A percentile compares a stretch with the other conserved stretches of the same genome.
Conservation (phyloP, 2,329 filamentous ascomycete species). For the Beauveria sp. region DNA sequence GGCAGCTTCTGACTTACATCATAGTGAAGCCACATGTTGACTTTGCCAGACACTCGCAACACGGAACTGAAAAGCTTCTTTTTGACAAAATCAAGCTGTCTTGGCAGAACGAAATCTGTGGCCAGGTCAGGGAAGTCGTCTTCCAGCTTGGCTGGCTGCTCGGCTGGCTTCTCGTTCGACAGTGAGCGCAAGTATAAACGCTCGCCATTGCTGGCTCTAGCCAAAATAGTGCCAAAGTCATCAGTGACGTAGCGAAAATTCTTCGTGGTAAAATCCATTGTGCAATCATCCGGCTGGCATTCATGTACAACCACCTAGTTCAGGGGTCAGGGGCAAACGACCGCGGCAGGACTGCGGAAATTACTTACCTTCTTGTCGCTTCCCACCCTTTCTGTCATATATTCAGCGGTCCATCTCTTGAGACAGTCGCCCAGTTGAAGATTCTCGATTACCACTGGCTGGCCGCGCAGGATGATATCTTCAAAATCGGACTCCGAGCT, state of each 20-base stretch:
- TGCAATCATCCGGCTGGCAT: constrained; percentile 41
- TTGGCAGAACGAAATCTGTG: constrained; percentile 62
- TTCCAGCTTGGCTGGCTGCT: constrained; percentile 60
- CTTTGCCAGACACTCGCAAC: constrained; percentile 68
- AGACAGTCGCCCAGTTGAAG: constrained; percentile 62
- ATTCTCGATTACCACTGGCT: constrained; percentile 53
- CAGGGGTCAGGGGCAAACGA: constrained; percentile 4
- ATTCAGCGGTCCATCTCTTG: constrained; percentile 58
- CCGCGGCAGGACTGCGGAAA: neutral
- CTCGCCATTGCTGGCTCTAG: constrained; percentile 49
- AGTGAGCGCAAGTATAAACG: constrained; percentile 73
- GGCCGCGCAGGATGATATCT: constrained; percentile 46
- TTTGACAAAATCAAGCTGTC: constrained; percentile 48
- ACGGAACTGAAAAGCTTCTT: constrained; percentile 70
- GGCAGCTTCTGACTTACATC: constrained; percentile 47
- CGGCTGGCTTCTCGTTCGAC: constrained; percentile 59
- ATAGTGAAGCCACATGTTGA: constrained; percentile 87
- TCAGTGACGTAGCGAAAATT: constrained; percentile 73
- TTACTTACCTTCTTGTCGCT: constrained; percentile 47
- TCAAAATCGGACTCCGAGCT: constrained; percentile 50
- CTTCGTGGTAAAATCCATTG: constrained; percentile 76
- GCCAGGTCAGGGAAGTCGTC: constrained; percentile 65
- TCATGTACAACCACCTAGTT: constrained; percentile 66
- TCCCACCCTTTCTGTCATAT: constrained; percentile 58
- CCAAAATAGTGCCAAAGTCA: constrained; percentile 58